Percentiles rank a stretch among this genome's conserved stretches.
Evolutionary conservation across 2,329 filamentous ascomycete species (phyloP).

Genomic region (Sclerotinia glacialis): DNA sequence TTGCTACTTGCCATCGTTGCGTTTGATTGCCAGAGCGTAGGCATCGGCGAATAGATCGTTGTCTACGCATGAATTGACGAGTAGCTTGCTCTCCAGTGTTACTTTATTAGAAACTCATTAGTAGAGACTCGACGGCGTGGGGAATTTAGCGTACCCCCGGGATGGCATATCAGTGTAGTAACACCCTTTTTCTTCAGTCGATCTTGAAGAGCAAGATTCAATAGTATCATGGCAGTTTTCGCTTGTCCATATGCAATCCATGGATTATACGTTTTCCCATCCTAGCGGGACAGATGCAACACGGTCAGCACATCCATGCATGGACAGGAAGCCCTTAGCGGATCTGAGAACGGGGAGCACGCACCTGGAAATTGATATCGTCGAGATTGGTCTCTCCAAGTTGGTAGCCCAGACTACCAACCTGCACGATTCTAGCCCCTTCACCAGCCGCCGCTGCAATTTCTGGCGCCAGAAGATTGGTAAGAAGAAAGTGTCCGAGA

Average conservation of each 20-base stretch:
- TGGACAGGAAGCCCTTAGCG: too few species aligned
- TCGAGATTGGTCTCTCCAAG: conserved; percentile 37
- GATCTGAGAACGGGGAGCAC: not conserved
- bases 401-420: too few species aligned
- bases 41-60: not conserved
- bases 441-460: too few species aligned
- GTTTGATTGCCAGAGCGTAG: not conserved
- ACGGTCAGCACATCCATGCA: not conserved
- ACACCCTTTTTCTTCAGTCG: not conserved
- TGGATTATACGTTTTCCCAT: conserved; percentile 38
- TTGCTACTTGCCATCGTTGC: not conserved
- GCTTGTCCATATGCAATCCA: conserved; percentile 42
- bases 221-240: conserved; percentile 43
- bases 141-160: not conserved
- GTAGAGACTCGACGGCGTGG: not conserved
- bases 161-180: conserved; percentile 2
- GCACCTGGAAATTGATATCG: conserved; percentile 30
- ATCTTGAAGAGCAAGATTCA: conserved; percentile 23
- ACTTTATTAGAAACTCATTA: not conserved
- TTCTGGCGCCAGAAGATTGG: too few species aligned
- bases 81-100: not conserved
- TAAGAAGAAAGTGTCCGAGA: too few species aligned
- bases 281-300: conserved; percentile 11
- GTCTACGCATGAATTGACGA: not conserved
- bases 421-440: too few species aligned